A percentile compares a stretch with the other conserved stretches of the same genome.
Conservation (phyloP, 2,329 filamentous ascomycete species). For the Microcyclosporella mali region DNA sequence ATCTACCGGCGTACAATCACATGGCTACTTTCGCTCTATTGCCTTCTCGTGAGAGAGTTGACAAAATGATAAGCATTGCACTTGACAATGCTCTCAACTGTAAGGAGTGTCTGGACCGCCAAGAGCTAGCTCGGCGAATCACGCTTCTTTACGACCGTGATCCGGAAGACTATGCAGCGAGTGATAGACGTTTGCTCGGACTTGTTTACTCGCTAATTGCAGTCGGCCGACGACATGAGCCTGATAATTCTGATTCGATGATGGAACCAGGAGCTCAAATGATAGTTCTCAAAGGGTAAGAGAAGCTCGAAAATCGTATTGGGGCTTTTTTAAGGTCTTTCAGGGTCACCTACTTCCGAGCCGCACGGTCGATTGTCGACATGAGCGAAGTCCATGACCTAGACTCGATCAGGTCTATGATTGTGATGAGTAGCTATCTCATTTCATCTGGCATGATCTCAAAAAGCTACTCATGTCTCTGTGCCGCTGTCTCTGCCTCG, state of each 20-base stretch:
- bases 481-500: constrained; percentile 20
- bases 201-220: constrained; percentile 9
- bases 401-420: constrained; percentile 19
- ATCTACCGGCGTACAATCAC: neutral
- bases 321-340: neutral
- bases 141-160: constrained; percentile 6
- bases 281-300: constrained; percentile 7
- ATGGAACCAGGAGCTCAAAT: neutral
- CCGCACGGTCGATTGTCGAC: constrained; percentile 18
- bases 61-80: constrained; percentile 11
- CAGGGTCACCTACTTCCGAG: constrained; percentile 18
- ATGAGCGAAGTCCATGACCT: constrained; percentile 21
- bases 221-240: constrained; percentile 7
- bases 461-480: constrained; percentile 24
- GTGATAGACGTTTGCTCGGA: constrained; percentile 7
- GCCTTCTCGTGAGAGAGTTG: constrained; percentile 10
- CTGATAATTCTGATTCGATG: neutral
- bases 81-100: constrained; percentile 7
- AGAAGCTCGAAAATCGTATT: neutral
- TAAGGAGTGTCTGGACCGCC: constrained; percentile 3
- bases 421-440: constrained; percentile 25
- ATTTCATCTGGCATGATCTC: constrained; percentile 22
- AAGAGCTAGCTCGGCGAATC: neutral
- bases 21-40: constrained; percentile 12
- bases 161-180: constrained; percentile 5